Conservation (phyloP, 2,329 filamentous ascomycete species). For the Neonectria ditissima region DNA sequence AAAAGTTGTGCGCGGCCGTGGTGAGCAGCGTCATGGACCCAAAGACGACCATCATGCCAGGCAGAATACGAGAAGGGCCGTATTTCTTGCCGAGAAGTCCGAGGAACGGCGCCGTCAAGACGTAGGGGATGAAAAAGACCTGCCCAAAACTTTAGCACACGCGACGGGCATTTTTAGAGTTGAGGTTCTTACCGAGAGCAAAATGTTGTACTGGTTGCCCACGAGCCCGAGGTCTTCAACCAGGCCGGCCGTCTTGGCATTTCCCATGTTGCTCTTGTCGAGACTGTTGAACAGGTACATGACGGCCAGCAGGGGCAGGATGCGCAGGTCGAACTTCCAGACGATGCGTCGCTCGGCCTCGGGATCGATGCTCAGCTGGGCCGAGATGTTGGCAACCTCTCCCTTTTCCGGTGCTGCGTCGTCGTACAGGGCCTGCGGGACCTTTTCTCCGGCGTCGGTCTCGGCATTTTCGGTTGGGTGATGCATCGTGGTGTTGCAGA, state of each 20-base stretch:
- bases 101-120: conserved; percentile 71
- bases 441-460: conserved; percentile 18
- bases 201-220: conserved; percentile 26
- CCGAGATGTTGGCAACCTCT: conserved; percentile 21
- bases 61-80: conserved; percentile 74
- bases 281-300: conserved; percentile 30
- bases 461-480: neutral
- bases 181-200: conserved; percentile 18
- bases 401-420: conserved; percentile 21
- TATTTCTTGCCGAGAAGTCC: conserved; percentile 77
- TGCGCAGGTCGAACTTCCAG: conserved; percentile 27
- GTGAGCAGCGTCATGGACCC: conserved; percentile 74
- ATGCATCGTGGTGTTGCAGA: neutral
- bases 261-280: conserved; percentile 30
- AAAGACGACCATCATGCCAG: conserved; percentile 78
- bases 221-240: conserved; percentile 19
- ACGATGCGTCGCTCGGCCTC: conserved; percentile 19
- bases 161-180: neutral
- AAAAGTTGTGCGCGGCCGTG: conserved; percentile 63
- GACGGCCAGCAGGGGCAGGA: conserved; percentile 21
- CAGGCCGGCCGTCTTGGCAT: conserved; percentile 22
- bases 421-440: conserved; percentile 7
- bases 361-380: conserved; percentile 24
- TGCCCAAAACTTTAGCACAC: neutral
- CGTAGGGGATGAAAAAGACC: conserved; percentile 81